Percentiles rank a stretch among this genome's conserved stretches.
These are phyloP conservation scores for Pseudopyricularia javanii DNA, from an alignment of 2,329 filamentous ascomycete genomes.

Conservation along the genomic window DNA sequence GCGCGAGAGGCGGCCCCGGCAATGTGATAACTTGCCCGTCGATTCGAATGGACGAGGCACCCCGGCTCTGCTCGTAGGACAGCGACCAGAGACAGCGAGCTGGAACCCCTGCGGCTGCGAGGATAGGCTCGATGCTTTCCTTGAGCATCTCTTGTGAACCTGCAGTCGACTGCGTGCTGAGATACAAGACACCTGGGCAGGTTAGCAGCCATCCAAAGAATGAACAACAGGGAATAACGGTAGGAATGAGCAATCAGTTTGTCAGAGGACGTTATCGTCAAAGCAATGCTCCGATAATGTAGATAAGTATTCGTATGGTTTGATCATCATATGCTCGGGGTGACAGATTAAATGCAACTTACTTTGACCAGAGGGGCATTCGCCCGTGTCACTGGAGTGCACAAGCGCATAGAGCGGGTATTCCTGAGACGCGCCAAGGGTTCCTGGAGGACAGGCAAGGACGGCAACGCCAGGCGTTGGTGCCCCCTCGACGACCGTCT, in stretches of 20 bases:
- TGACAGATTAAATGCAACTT: conserved; percentile 36
- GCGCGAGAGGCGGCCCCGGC: conserved; percentile 44
- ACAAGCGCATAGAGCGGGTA: conserved; percentile 48
- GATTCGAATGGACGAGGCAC: conserved; percentile 12
- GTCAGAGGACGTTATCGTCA: conserved; percentile 85
- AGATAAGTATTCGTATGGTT: conserved; percentile 92
- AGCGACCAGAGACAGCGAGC: conserved; percentile 33
- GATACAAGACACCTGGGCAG: conserved; percentile 19
- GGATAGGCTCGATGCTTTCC: conserved; percentile 26
- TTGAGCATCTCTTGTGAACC: conserved; percentile 23
- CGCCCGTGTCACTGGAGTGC: conserved; percentile 84
- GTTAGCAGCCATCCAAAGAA: conserved; percentile 8
- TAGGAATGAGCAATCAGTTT: conserved; percentile 54
- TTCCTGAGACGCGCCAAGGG: conserved; percentile 21
- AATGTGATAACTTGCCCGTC: conserved; percentile 41
- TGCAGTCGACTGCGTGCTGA: conserved; percentile 23
- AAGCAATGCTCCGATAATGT: conserved; percentile 91
- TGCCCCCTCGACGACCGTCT: conserved; percentile 58
- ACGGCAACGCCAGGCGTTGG: conserved; percentile 64
- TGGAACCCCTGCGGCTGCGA: conserved; percentile 15
- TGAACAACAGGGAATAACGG: conserved; percentile 5
- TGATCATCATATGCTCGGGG: conserved; percentile 65
- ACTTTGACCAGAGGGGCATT: conserved; percentile 85
- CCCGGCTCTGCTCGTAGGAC: conserved; percentile 39
- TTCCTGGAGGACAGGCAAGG: conserved; percentile 49